These are phyloP conservation scores for Malus fusca DNA, from an alignment of 306 rosid species.

Conservation along the genomic window DNA sequence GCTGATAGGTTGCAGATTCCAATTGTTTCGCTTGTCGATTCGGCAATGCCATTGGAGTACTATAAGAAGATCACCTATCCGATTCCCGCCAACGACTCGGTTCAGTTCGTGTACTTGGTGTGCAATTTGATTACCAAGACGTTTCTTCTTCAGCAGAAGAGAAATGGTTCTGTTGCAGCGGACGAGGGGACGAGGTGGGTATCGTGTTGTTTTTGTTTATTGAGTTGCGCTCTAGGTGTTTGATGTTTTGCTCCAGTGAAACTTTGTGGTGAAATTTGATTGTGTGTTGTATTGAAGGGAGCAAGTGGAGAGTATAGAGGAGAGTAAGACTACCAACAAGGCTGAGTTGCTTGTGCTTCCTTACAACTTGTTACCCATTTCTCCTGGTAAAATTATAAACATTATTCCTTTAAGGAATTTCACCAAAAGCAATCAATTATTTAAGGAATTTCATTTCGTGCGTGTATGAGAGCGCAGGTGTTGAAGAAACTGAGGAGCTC, in stretches of 20 bases:
- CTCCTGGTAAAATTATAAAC: not conserved
- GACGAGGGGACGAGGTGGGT: not conserved
- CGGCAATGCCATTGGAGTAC: constrained; percentile 45
- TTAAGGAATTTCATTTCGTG: not conserved
- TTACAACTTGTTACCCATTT: constrained; percentile 11
- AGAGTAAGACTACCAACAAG: constrained; percentile 22
- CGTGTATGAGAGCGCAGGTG: constrained; percentile 23
- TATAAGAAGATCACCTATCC: constrained; percentile 62
- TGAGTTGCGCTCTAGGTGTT: not conserved
- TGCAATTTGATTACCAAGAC: constrained; percentile 84
- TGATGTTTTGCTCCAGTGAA: not conserved
- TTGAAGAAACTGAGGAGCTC: constrained; percentile 39
- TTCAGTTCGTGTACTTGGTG: constrained; percentile 58
- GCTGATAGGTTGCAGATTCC: constrained; percentile 63
- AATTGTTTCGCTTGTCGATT: constrained; percentile 67
- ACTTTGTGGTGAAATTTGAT: not conserved
- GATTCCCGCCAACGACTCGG: constrained; percentile 65
- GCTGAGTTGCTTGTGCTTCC: constrained; percentile 41
- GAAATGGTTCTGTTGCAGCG: constrained; percentile 2
- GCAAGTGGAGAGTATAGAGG: constrained; percentile 25
- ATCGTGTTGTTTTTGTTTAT: not conserved
- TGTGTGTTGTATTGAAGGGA: constrained; percentile 22
- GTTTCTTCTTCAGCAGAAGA: constrained; percentile 34
- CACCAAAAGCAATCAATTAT: not conserved
- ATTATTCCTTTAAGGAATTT: not conserved